Evolutionary conservation across 2,329 filamentous ascomycete species (phyloP).

Genomic region (Fusarium pseudocircinatum): DNA sequence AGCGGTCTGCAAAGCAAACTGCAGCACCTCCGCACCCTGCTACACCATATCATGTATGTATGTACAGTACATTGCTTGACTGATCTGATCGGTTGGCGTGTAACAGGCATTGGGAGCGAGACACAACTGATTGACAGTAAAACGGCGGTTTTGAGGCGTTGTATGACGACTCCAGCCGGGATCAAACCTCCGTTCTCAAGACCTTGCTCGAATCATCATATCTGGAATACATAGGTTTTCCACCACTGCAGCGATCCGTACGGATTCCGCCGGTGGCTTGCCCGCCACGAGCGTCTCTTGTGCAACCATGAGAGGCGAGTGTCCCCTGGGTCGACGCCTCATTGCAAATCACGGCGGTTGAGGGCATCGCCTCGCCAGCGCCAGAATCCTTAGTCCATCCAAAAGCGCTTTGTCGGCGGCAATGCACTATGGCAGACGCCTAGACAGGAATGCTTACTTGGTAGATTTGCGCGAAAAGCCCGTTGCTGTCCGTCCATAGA

Average conservation of each 20-base stretch:
- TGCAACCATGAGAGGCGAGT: slow-evolving; percentile 29
- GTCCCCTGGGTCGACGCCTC: slow-evolving; percentile 29
- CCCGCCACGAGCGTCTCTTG: slow-evolving; percentile 24
- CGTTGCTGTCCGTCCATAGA: slow-evolving; percentile 1
- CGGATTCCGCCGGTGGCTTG: slow-evolving; percentile 28
- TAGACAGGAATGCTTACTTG: slow-evolving; percentile 18
- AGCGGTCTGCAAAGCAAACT: slow-evolving; percentile 34
- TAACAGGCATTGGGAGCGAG: slow-evolving; percentile 17
- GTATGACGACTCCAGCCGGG: slow-evolving; percentile 15
- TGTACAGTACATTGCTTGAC: slow-evolving; percentile 1
- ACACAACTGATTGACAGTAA: slow-evolving; percentile 19
- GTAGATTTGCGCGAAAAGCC: neutral
- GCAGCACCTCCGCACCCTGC: slow-evolving; percentile 29
- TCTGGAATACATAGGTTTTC: slow-evolving; percentile 18
- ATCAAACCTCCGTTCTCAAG: slow-evolving; percentile 4
- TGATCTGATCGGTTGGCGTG: slow-evolving; percentile 12
- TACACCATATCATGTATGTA: neutral
- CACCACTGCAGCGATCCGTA: slow-evolving; percentile 9
- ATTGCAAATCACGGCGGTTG: slow-evolving; percentile 21
- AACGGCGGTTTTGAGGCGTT: slow-evolving; percentile 12
- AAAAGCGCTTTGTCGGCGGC: slow-evolving; percentile 6
- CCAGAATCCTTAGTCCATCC: slow-evolving; percentile 17
- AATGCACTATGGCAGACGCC: neutral
- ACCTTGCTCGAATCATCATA: slow-evolving; percentile 8
- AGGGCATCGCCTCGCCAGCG: slow-evolving; percentile 21